phyloP scores from a whole-genome alignment of 2,329 filamentous ascomycete species.

The Microdochium bolleyi region DNA sequence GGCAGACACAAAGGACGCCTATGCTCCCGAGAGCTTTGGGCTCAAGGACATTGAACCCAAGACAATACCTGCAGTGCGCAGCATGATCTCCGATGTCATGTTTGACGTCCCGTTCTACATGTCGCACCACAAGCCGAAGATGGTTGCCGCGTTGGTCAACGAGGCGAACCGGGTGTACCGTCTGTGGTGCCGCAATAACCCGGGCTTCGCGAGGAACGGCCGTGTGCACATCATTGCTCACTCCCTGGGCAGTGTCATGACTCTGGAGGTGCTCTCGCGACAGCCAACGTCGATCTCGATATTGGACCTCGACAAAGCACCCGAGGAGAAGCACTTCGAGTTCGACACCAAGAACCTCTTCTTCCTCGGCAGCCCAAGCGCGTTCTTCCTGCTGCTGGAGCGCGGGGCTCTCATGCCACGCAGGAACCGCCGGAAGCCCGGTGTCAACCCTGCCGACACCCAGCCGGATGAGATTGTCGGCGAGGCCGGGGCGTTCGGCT shows the following conservation, averaged over 20 bases:
- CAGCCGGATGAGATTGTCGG: constrained; percentile 57
- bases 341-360: constrained; percentile 90
- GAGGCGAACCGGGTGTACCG: constrained; percentile 96
- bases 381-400: constrained; percentile 87
- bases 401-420: constrained; percentile 65
- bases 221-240: constrained; percentile 90
- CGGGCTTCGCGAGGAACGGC: constrained; percentile 71
- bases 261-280: constrained; percentile 79
- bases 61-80: constrained; percentile 85
- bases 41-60: constrained; percentile 88
- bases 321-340: constrained; percentile 61
- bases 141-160: constrained; percentile 79
- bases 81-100: constrained; percentile 95
- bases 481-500: constrained; percentile 76
- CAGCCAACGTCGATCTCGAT: constrained; percentile 68
- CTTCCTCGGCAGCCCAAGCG: constrained; percentile 80
- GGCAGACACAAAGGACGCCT: constrained; percentile 42
- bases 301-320: constrained; percentile 30
- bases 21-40: constrained; percentile 49
- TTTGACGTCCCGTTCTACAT: constrained; percentile 97
- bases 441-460: constrained; percentile 56
- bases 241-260: constrained; percentile 91
- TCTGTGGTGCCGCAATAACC: constrained; percentile 91
- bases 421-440: constrained; percentile 66
- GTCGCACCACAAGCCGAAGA: constrained; percentile 90